Conservation (phyloP, 148 eudicot species). For the Simmondsia chinensis region DNA sequence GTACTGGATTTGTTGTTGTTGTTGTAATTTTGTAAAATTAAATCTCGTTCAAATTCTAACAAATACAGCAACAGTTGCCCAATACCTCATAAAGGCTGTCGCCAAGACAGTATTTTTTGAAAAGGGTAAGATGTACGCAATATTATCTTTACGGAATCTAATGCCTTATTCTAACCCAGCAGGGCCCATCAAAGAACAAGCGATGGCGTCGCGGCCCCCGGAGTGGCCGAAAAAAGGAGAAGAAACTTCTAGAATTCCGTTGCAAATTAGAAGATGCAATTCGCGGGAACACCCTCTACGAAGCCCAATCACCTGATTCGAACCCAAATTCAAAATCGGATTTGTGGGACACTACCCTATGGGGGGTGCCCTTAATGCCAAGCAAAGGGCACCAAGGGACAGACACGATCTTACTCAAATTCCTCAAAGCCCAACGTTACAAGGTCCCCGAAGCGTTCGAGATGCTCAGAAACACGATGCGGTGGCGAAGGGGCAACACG, state of each 20-base stretch:
- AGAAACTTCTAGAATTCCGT: conserved; percentile 32
- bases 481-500: conserved; percentile 43
- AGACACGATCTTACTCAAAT: conserved; percentile 43
- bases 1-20: too few species aligned
- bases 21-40: too few species aligned
- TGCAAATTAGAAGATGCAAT: conserved; percentile 52
- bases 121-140: too few species aligned
- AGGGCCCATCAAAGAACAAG: too few species aligned
- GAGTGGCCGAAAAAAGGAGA: conserved; percentile 2
- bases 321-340: conserved; percentile 12
- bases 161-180: too few species aligned
- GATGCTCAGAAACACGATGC: conserved; percentile 40
- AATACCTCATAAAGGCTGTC: too few species aligned
- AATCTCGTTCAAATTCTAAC: too few species aligned
- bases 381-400: conserved; percentile 50
- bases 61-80: too few species aligned
- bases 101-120: too few species aligned
- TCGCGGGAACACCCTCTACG: conserved; percentile 11
- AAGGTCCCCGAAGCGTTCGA: conserved; percentile 49
- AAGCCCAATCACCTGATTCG: not conserved
- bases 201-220: too few species aligned
- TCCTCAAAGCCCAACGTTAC: conserved; percentile 48
- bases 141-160: too few species aligned
- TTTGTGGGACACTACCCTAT: conserved; percentile 34
- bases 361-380: conserved; percentile 84